Base-by-base conservation (phyloP, 805 yeast genomes). In the Dipodascus albidus region DNA sequence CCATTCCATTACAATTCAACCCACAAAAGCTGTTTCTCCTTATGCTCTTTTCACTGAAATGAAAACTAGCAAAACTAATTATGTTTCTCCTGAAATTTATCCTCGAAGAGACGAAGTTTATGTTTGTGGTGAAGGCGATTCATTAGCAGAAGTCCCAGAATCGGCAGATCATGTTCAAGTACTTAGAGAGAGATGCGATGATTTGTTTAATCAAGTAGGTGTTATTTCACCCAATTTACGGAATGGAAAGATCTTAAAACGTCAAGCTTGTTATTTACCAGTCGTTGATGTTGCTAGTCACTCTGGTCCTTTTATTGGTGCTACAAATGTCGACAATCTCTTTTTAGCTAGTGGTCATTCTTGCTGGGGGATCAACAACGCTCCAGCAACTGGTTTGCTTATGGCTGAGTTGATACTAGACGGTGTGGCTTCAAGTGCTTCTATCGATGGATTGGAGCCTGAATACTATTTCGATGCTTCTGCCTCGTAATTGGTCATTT, bases 331-430 rank as follows among this genome's bases (percentile, higher is more conserved):
- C 4, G 80, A 78, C 21, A 82, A 83, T 56, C 71, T 91, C 56
- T 85, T 73, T 61, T 67, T 91, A 53, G 96, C 96, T 1, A 80
- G 91, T 15, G 99, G 98, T 0, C 99, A 91, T 68, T 85, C 96
- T 14, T 93, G 98, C 70, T 91, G 99, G 99, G 99, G 99, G 21
- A 93, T 91, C 58, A 93, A 91, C 70, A 91, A 93, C 67, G 96
- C 96, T 0, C 97, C 97, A 0, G 97, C 86, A 2, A 90, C 97
- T 0, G 99, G 99, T n/a, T 82, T 87, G 64, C 77, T 93, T 42
- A 77, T 91, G 82, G 82, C 96, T 58, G 98, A 91, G 69, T 63
- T 91, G 53, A 67, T 91, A 48, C 68, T 91, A 47, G 97, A 91
- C 51, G 98, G 97, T 11, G 80, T 78, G 58, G 83, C 85, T 4